Evolutionary conservation across 441 rosid genomes (phyloP).

Genomic region (Gossypium trilobum): DNA sequence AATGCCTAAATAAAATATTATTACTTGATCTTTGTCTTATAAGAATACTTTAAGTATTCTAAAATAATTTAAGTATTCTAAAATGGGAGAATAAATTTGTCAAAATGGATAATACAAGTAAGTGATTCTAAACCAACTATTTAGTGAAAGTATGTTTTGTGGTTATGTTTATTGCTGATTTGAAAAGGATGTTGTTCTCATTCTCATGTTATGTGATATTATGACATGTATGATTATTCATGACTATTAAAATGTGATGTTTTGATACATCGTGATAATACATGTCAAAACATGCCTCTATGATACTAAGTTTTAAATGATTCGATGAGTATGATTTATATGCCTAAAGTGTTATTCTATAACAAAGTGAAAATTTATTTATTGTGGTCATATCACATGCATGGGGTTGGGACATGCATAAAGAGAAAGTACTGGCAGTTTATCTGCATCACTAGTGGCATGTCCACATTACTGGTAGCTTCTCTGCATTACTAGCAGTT

Average conservation of each 20-base stretch:
- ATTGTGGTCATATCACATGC: not conserved
- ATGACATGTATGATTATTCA: not conserved
- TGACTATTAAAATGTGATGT: not conserved
- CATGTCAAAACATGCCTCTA: not conserved
- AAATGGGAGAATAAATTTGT: not conserved
- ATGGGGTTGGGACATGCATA: not conserved
- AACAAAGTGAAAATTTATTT: not conserved
- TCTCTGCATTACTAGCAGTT: no score
- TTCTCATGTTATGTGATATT: not conserved
- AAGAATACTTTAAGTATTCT: not conserved
- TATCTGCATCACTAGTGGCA: no score
- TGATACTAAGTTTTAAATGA: not conserved
- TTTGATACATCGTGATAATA: not conserved
- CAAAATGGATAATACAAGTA: not conserved
- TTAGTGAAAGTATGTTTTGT: no score
- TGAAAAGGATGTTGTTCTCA: not conserved
- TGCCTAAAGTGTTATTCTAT: not conserved
- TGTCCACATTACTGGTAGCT: no score
- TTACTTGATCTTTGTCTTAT: no score
- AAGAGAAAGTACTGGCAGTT: not conserved
- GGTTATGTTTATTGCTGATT: not conserved
- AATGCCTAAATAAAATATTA: no score
- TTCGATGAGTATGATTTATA: not conserved
- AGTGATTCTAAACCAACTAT: not conserved
- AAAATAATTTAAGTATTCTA: no score